These are phyloP conservation scores for Suillus spraguei DNA, from an alignment of 768 basidiomycete genomes.

Conservation along the genomic window DNA sequence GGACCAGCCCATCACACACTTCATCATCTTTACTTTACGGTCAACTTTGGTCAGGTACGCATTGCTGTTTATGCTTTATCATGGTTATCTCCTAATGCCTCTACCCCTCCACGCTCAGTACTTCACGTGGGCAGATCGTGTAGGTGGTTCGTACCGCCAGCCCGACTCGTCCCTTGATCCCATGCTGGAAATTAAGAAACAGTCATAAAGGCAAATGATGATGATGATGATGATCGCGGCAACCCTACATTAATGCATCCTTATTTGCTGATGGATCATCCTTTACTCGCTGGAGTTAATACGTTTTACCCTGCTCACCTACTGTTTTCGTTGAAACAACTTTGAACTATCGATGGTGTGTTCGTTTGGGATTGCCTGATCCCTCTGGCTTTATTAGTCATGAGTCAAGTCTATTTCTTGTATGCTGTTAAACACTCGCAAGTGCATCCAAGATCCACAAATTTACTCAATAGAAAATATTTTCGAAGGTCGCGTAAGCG, in stretches of 20 bases:
- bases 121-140: slow-evolving; percentile 93
- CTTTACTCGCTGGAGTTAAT: slow-evolving; percentile 23
- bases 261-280: slow-evolving; percentile 11
- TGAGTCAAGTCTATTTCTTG: neutral
- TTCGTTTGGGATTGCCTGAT: slow-evolving; percentile 5
- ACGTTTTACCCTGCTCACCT: slow-evolving; percentile 14
- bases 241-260: neutral
- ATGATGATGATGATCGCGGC: slow-evolving; percentile 1
- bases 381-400: too few relatives aligned
- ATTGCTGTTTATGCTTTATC: slow-evolving; percentile 12
- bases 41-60: slow-evolving; percentile 89
- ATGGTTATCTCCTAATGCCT: slow-evolving; percentile 17
- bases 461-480: slow-evolving; percentile 19
- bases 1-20: slow-evolving; percentile 98
- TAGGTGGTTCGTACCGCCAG: slow-evolving; percentile 85
- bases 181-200: slow-evolving; percentile 55
- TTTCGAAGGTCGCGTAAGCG: slow-evolving; percentile 22
- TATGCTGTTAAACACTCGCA: neutral
- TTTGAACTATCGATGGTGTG: neutral
- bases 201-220: slow-evolving; percentile 9
- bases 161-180: slow-evolving; percentile 87
- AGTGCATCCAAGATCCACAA: neutral
- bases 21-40: slow-evolving; percentile 96
- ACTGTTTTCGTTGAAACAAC: neutral
- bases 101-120: slow-evolving; percentile 55